Conservation (phyloP, 257 asterid genomes). For the Solanum tarijense region DNA sequence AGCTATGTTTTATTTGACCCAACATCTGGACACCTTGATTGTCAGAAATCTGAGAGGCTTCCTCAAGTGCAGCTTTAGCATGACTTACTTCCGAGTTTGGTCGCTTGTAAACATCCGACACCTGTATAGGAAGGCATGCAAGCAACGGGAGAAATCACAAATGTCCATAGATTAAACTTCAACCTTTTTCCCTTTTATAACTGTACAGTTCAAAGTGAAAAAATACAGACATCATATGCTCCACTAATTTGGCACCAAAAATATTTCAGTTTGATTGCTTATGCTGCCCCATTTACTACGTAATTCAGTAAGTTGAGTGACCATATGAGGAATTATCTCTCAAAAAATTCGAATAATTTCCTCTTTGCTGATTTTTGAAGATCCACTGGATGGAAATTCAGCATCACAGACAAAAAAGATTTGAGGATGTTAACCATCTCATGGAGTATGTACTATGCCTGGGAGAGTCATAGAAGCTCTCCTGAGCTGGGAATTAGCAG, state of each 20-base stretch:
- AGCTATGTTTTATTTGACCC: slow-evolving; percentile 84
- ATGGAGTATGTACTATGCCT: not conserved
- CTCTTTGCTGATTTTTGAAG: not conserved
- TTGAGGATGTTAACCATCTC: not conserved
- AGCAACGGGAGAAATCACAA: not conserved
- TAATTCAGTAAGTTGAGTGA: not conserved
- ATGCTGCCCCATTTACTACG: not conserved
- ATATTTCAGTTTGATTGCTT: not conserved
- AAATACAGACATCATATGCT: not conserved
- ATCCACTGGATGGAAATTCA: not conserved
- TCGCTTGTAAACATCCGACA: slow-evolving; percentile 77
- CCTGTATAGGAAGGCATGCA: slow-evolving; percentile 34
- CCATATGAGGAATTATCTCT: not conserved
- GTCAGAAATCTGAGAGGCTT: slow-evolving; percentile 41
- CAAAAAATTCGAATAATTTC: not conserved
- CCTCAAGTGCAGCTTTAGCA: slow-evolving; percentile 53
- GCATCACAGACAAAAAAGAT: not conserved
- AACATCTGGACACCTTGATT: slow-evolving; percentile 72
- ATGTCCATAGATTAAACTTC: not conserved
- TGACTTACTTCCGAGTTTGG: slow-evolving; percentile 71
- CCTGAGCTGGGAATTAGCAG: not conserved
- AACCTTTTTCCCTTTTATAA: not conserved
- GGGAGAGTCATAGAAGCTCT: not conserved
- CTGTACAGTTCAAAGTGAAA: not conserved
- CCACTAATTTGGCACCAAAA: not conserved